phyloP scores from a whole-genome alignment of 192 early-diverging fungal genomes.

The Jimgerdemannia lactiflua region DNA sequence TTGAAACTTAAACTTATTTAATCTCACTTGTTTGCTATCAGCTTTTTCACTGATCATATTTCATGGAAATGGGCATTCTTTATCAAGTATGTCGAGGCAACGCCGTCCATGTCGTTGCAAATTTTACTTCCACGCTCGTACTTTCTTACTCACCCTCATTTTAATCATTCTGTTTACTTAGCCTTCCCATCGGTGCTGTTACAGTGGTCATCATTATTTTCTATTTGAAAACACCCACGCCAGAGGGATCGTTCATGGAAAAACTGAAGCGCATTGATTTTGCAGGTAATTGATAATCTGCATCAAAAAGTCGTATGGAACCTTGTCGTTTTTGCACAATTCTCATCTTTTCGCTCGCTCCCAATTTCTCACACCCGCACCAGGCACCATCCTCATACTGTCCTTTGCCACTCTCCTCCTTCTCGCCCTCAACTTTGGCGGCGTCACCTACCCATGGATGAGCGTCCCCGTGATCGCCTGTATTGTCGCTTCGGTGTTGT shows the following conservation, averaged over 20 bases:
- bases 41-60: neutral
- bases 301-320: too few relatives aligned
- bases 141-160: neutral
- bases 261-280: conserved; percentile 64
- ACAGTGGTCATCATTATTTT: conserved; percentile 42
- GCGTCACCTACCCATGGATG: conserved; percentile 53
- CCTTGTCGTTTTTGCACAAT: too few relatives aligned
- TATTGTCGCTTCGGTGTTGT: conserved; percentile 33
- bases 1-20: too few relatives aligned
- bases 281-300: conserved; percentile 5
- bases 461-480: conserved; percentile 48
- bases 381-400: conserved; percentile 43
- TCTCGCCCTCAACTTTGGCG: conserved; percentile 67
- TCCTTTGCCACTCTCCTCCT: conserved; percentile 52
- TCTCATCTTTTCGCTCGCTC: too few relatives aligned
- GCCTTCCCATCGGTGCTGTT: conserved; percentile 32
- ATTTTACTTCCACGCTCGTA: too few relatives aligned
- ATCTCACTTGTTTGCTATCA: neutral
- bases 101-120: too few relatives aligned
- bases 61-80: neutral
- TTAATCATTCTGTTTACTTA: conserved; percentile 2
- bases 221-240: conserved; percentile 24
- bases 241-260: conserved; percentile 22
- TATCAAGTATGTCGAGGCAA: neutral
- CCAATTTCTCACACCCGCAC: neutral